Percentiles rank a stretch among this genome's conserved stretches.
phyloP scores from a whole-genome alignment of 345 rosid species.

The Turritis glabra region DNA sequence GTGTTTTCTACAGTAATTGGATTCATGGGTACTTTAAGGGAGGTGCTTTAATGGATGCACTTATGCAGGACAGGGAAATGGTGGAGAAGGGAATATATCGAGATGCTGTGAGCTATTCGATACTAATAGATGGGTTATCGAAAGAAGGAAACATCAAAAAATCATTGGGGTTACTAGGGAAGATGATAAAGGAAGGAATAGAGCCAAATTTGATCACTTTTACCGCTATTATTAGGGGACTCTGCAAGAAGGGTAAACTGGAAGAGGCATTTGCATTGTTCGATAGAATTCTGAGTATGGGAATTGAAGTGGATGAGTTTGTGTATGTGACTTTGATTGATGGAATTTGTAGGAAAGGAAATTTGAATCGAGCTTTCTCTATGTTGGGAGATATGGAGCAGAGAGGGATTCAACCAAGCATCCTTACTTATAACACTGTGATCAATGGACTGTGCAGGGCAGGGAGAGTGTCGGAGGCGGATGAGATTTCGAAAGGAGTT shows the following conservation, averaged over 20 bases:
- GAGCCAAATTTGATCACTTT: constrained; percentile 61
- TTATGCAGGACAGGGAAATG: constrained; percentile 54
- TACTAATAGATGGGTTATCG: constrained; percentile 61
- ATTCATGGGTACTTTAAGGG: constrained; percentile 52
- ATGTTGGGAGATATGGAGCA: constrained; percentile 73
- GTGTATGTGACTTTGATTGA: constrained; percentile 73
- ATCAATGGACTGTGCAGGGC: constrained; percentile 68
- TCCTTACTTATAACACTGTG: constrained; percentile 59
- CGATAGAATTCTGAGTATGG: constrained; percentile 51
- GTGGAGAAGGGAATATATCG: constrained; percentile 46
- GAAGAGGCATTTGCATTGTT: constrained; percentile 63
- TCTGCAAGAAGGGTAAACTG: constrained; percentile 60
- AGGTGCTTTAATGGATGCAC: constrained; percentile 52
- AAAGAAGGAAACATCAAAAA: constrained; percentile 47
- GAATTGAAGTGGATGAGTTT: constrained; percentile 61
- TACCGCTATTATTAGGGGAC: constrained; percentile 59
- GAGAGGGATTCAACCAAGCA: constrained; percentile 60
- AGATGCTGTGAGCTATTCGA: constrained; percentile 58
- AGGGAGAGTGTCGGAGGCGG: constrained; percentile 71
- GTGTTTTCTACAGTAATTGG: constrained; percentile 69
- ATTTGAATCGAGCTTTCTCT: constrained; percentile 49
- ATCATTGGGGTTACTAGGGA: constrained; percentile 55
- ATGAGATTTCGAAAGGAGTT: constrained; percentile 61
- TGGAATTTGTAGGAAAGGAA: constrained; percentile 63
- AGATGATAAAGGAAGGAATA: constrained; percentile 60